phyloP scores from a whole-genome alignment of 495 filamentous ascomycete species.

The Amniculicola lignicola region DNA sequence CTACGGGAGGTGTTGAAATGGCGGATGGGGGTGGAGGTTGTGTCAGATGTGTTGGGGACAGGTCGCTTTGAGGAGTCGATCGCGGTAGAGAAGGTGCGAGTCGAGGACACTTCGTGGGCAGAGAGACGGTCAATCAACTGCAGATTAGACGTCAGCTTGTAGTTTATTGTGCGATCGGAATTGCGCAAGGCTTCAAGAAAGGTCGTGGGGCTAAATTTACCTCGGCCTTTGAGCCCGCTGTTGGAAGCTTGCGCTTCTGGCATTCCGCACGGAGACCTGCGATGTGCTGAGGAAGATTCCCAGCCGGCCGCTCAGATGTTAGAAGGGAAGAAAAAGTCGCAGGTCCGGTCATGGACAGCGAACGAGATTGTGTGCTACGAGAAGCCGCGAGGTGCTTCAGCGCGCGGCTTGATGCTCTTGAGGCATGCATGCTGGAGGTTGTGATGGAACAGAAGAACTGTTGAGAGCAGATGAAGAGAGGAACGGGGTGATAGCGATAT shows the following conservation, averaged over 20 bases:
- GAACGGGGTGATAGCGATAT: no score
- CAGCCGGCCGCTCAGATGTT: conserved; percentile 37
- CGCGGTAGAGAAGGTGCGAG: conserved; percentile 55
- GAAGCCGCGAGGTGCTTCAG: no score
- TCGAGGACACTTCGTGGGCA: conserved; percentile 51
- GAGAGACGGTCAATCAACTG: conserved; percentile 54
- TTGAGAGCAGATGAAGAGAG: no score
- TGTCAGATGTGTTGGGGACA: conserved; percentile 7
- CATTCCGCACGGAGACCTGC: conserved; percentile 39
- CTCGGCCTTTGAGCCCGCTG: conserved; percentile 52
- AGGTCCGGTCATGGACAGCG: conserved; percentile 52
- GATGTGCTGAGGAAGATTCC: conserved; percentile 39
- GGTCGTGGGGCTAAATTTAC: conserved; percentile 39
- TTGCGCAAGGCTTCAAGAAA: background rate
- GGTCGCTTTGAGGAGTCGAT: conserved; percentile 41
- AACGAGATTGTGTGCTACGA: conserved; percentile 47
- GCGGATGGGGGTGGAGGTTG: conserved; percentile 42
- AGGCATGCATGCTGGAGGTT: no score
- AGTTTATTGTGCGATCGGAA: background rate
- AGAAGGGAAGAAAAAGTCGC: conserved; percentile 42
- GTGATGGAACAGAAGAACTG: no score
- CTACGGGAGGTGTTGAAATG: conserved; percentile 60
- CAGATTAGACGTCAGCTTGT: conserved; percentile 43
- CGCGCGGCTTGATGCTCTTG: no score
- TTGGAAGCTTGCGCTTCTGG: conserved; percentile 50